Evolutionary conservation across 371 early-diverging fungal genomes (phyloP).

Genomic region (Paraphysoderma sedebokerense): DNA sequence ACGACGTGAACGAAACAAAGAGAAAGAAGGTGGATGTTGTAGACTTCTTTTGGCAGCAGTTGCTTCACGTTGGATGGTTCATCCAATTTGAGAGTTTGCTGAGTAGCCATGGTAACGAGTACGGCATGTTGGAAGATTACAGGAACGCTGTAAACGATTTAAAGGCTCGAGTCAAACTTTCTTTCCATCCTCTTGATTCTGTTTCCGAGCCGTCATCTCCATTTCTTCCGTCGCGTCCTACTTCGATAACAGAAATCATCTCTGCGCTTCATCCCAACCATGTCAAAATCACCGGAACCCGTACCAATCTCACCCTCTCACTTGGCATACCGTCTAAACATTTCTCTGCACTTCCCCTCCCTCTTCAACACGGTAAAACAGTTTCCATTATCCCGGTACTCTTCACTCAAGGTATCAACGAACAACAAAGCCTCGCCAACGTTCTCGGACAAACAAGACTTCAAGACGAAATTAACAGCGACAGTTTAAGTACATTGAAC

Average conservation of each 20-base stretch:
- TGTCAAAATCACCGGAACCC: not conserved
- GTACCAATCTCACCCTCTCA: not conserved
- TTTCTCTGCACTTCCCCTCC: not conserved
- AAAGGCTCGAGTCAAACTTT: not conserved
- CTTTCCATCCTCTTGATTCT: not conserved
- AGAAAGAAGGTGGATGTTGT: not conserved
- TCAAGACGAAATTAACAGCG: not conserved
- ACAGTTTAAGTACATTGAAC: not conserved
- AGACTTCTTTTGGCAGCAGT: not conserved
- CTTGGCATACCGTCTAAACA: not conserved
- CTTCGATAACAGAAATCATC: not conserved
- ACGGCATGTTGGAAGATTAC: not conserved
- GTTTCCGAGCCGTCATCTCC: not conserved
- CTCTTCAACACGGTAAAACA: not conserved
- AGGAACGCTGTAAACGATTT: not conserved
- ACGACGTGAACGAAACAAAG: not conserved
- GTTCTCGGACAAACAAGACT: not conserved
- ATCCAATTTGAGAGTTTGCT: not conserved
- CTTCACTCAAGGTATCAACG: conserved; percentile 1
- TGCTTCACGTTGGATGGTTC: not conserved
- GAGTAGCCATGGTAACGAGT: not conserved
- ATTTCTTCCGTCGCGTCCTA: not conserved
- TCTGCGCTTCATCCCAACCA: not conserved
- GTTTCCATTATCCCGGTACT: not conserved
- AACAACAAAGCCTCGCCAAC: not conserved